Percentiles rank a stretch among this genome's conserved stretches.
Evolutionary conservation across 2,329 filamentous ascomycete genomes (phyloP).

Genomic region (Nothopassalora personata): DNA sequence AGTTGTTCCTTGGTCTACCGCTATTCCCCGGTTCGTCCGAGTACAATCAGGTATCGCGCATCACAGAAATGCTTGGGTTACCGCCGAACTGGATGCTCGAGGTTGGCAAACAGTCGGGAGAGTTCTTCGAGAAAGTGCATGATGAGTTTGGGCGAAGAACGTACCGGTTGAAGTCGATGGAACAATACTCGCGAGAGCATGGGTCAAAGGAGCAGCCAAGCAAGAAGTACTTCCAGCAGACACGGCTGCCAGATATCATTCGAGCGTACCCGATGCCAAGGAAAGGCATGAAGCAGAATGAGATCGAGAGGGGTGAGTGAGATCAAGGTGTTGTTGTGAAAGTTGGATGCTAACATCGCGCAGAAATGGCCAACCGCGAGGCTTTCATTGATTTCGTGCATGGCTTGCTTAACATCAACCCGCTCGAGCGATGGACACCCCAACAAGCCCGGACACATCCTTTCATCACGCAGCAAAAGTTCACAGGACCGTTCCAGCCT

Average conservation of each 20-base stretch:
- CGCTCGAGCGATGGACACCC: constrained; percentile 92
- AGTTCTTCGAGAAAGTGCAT: constrained; percentile 89
- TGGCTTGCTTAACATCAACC: constrained; percentile 88
- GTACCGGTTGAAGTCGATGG: constrained; percentile 93
- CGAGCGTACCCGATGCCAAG: constrained; percentile 96
- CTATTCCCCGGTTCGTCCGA: constrained; percentile 96
- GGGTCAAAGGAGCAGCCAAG: constrained; percentile 96
- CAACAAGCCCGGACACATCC: constrained; percentile 96
- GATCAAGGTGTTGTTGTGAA: neutral
- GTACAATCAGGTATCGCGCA: constrained; percentile 95
- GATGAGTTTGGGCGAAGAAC: constrained; percentile 91
- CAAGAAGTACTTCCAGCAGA: constrained; percentile 98
- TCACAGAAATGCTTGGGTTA: constrained; percentile 95
- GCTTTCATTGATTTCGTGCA: constrained; percentile 98
- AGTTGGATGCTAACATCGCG: constrained; percentile 15
- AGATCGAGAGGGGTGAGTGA: constrained; percentile 83
- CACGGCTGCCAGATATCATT: constrained; percentile 91
- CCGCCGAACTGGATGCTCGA: constrained; percentile 99
- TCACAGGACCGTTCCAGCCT: constrained; percentile 89
- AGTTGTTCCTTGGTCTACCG: constrained; percentile 89
- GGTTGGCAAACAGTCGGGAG: constrained; percentile 94
- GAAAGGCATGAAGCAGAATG: constrained; percentile 98
- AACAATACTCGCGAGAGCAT: constrained; percentile 93
- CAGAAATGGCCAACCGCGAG: constrained; percentile 97
- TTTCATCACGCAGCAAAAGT: constrained; percentile 98